These are phyloP conservation scores for Zoysia matrella DNA, from an alignment of 202 grass and related monocot genomes.

Conservation along the genomic window DNA sequence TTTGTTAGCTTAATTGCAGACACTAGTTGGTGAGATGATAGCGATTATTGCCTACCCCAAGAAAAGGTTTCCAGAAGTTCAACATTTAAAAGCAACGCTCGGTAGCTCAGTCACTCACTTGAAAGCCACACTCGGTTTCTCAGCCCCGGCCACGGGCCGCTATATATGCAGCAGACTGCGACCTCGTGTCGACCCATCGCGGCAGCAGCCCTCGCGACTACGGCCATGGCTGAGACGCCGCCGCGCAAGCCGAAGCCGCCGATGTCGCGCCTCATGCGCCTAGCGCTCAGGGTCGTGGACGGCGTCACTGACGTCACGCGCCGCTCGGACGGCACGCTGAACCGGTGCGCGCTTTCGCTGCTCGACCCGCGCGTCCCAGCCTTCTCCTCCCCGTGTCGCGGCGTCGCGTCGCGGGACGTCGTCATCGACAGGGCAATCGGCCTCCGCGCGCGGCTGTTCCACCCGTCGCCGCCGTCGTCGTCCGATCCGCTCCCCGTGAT, in stretches of 20 bases:
- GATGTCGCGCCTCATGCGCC: constrained; percentile 64
- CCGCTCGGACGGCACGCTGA: constrained; percentile 71
- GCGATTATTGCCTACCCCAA: neutral
- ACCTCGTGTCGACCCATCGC: neutral
- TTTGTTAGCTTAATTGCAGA: neutral
- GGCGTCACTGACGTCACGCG: constrained; percentile 48
- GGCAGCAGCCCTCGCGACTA: neutral
- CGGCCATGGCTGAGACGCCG: constrained; percentile 23
- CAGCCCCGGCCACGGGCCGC: neutral
- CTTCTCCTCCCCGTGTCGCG: constrained; percentile 52
- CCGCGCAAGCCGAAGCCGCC: constrained; percentile 39
- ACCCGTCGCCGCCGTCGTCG: neutral
- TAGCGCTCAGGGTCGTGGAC: constrained; percentile 39
- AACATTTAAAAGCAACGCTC: neutral
- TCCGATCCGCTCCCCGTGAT: constrained; percentile 43
- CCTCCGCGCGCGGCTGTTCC: constrained; percentile 58
- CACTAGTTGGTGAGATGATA: neutral
- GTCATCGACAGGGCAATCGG: constrained; percentile 23
- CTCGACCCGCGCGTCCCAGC: constrained; percentile 53
- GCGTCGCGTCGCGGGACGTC: constrained; percentile 61
- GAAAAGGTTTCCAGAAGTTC: neutral
- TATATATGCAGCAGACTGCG: constrained; percentile 6
- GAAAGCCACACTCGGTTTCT: neutral
- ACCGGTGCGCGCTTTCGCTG: constrained; percentile 61
- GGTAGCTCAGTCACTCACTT: neutral